Percentiles rank a stretch among this genome's conserved stretches.
phyloP scores from a whole-genome alignment of 2,329 filamentous ascomycete genomes.

The Furcasterigmium furcatum region DNA sequence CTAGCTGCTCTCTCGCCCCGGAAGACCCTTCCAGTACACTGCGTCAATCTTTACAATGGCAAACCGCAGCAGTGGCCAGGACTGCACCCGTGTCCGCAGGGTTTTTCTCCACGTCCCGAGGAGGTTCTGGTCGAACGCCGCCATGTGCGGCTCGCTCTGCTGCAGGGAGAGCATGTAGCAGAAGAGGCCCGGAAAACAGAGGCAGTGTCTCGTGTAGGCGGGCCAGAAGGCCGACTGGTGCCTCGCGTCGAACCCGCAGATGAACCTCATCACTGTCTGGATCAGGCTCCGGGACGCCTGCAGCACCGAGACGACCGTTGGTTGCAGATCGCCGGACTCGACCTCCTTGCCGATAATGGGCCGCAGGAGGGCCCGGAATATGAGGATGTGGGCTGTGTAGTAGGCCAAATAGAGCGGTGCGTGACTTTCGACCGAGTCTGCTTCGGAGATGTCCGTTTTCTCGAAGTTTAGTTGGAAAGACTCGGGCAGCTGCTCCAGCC shows the following conservation, averaged over 20 bases:
- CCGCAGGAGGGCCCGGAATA: slow-evolving; percentile 37
- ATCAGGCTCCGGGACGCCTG: slow-evolving; percentile 13
- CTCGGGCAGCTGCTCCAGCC: slow-evolving; percentile 37
- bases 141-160: slow-evolving; percentile 5
- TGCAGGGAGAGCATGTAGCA: slow-evolving; percentile 14
- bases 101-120: slow-evolving; percentile 13
- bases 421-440: slow-evolving; percentile 32
- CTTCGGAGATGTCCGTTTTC: slow-evolving; percentile 31
- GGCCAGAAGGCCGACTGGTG: slow-evolving; percentile 16
- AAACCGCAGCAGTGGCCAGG: slow-evolving; percentile 16
- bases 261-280: slow-evolving; percentile 10
- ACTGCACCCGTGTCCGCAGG: slow-evolving; percentile 13
- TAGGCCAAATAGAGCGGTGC: slow-evolving; percentile 37
- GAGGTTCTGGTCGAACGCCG: slow-evolving; percentile 7
- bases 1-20: no score
- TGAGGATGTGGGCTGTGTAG: slow-evolving; percentile 37
- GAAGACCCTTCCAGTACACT: slow-evolving; percentile 18
- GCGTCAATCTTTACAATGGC: slow-evolving; percentile 17
- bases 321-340: neutral
- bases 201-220: slow-evolving; percentile 13
- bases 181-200: slow-evolving; percentile 14
- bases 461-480: neutral
- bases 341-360: slow-evolving; percentile 10
- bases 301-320: slow-evolving; percentile 5
- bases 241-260: slow-evolving; percentile 10